Evolutionary conservation across 768 basidiomycete species (phyloP).

Genomic region (Boletellus emodensis): DNA sequence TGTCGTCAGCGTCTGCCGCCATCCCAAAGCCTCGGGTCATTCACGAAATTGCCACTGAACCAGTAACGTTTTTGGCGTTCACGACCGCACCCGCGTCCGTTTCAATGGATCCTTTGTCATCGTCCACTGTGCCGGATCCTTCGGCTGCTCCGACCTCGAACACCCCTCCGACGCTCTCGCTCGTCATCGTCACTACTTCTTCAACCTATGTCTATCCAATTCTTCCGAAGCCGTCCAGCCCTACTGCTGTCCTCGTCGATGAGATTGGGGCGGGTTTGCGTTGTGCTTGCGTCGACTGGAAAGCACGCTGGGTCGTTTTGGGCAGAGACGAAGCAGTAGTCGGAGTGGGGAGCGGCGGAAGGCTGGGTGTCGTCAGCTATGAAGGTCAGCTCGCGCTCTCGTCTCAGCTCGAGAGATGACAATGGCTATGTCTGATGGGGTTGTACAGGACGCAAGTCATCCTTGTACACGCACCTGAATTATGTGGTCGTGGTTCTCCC

Average conservation of each 20-base stretch:
- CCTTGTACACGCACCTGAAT: conserved; percentile 71
- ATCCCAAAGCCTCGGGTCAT: conserved; percentile 85
- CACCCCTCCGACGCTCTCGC: conserved; percentile 44
- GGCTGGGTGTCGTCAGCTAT: conserved; percentile 84
- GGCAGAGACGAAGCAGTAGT: conserved; percentile 93
- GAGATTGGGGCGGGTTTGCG: conserved; percentile 83
- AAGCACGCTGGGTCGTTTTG: conserved; percentile 69
- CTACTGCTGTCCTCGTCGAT: conserved; percentile 66
- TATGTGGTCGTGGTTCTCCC: conserved; percentile 91
- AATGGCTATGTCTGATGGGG: neutral
- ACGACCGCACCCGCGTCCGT: conserved; percentile 35
- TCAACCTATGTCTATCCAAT: conserved; percentile 74
- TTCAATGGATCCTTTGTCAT: conserved; percentile 20
- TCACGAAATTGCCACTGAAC: conserved; percentile 81
- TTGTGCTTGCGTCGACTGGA: conserved; percentile 79
- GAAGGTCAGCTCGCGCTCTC: conserved; percentile 56
- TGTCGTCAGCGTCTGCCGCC: conserved; percentile 66
- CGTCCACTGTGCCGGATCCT: conserved; percentile 15
- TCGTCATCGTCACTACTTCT: conserved; percentile 88
- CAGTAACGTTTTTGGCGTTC: conserved; percentile 91
- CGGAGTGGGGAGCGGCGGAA: conserved; percentile 73
- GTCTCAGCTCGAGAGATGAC: neutral
- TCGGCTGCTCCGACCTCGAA: conserved; percentile 11
- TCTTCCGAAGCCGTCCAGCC: conserved; percentile 66
- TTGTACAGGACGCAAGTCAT: conserved; percentile 48